phyloP scores from a whole-genome alignment of 1,139 yeast species.

The Starmera stellimalicola region DNA sequence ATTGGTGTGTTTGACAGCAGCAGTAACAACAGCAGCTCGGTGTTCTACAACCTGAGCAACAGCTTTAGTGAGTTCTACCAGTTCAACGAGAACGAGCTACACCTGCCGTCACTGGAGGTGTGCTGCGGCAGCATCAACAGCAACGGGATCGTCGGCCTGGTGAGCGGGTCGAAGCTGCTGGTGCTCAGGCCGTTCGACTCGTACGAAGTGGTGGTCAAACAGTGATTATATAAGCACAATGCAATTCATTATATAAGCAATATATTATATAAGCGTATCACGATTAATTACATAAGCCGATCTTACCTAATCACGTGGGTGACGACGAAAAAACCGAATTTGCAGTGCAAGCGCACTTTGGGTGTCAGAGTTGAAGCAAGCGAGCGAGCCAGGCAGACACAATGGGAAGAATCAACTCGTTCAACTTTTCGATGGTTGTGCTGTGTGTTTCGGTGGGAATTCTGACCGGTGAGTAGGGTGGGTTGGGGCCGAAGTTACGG shows the following conservation, averaged over 20 bases:
- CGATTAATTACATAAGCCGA: too few relatives aligned
- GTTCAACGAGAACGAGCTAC: conserved; percentile 11
- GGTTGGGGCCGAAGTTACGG: background rate
- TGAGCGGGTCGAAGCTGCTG: conserved; percentile 14
- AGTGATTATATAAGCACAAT: conserved; percentile 1
- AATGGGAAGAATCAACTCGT: conserved; percentile 23
- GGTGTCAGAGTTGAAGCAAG: too few relatives aligned
- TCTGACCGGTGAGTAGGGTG: conserved; percentile 33
- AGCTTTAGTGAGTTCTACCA: conserved; percentile 11
- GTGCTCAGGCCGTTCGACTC: conserved; percentile 17
- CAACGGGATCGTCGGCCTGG: conserved; percentile 15
- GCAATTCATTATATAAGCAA: too few relatives aligned
- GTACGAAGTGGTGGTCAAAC: conserved; percentile 12
- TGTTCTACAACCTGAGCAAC: conserved; percentile 13
- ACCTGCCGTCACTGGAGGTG: conserved; percentile 12
- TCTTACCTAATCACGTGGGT: too few relatives aligned
- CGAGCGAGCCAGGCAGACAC: too few relatives aligned
- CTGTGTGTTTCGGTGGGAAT: conserved; percentile 31
- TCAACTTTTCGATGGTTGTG: conserved; percentile 24
- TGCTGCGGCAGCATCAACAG: conserved; percentile 15
- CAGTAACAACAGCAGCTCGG: conserved; percentile 13
- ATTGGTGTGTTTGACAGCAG: conserved; percentile 15
- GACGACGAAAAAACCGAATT: too few relatives aligned
- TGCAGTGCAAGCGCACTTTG: too few relatives aligned
- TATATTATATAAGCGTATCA: too few relatives aligned